phyloP scores from a whole-genome alignment of 2,329 filamentous ascomycete genomes.

The Stromatinia cepivora region DNA sequence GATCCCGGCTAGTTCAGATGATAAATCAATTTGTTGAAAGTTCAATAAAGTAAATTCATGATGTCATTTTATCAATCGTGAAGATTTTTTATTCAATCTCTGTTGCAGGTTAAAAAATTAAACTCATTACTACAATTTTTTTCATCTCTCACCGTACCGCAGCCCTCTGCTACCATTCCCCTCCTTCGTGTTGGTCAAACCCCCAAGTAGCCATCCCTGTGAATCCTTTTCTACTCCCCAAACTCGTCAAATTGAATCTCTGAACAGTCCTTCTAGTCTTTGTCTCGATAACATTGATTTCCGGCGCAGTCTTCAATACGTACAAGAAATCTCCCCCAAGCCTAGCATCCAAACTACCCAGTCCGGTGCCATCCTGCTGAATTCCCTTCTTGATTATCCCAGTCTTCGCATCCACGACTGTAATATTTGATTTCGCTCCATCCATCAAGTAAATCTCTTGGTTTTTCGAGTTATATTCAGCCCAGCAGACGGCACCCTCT shows the following conservation, averaged over 20 bases:
- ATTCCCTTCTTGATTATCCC: slow-evolving; percentile 23
- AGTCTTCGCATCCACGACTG: slow-evolving; percentile 23
- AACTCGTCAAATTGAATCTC: slow-evolving; percentile 26
- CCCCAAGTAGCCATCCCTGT: slow-evolving; percentile 29
- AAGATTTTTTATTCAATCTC: no score
- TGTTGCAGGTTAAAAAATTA: background rate
- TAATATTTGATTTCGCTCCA: slow-evolving; percentile 21
- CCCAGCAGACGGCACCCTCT: slow-evolving; percentile 29
- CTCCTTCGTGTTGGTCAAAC: background rate
- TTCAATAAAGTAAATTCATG: background rate
- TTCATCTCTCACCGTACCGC: background rate
- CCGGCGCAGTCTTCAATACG: slow-evolving; percentile 20
- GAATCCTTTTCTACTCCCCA: slow-evolving; percentile 26
- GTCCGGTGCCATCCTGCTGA: background rate
- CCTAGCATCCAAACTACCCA: slow-evolving; percentile 26
- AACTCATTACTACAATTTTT: background rate
- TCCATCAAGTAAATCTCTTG: slow-evolving; percentile 26
- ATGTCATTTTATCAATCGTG: background rate
- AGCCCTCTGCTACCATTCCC: background rate
- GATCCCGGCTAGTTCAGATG: no score
- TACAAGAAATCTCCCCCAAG: slow-evolving; percentile 26
- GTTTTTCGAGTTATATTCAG: slow-evolving; percentile 25
- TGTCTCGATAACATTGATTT: slow-evolving; percentile 23
- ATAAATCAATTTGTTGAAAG: no score
- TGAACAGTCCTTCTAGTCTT: slow-evolving; percentile 17